Conservation (phyloP, 2,329 filamentous ascomycete genomes). For the Claviceps africana region DNA sequence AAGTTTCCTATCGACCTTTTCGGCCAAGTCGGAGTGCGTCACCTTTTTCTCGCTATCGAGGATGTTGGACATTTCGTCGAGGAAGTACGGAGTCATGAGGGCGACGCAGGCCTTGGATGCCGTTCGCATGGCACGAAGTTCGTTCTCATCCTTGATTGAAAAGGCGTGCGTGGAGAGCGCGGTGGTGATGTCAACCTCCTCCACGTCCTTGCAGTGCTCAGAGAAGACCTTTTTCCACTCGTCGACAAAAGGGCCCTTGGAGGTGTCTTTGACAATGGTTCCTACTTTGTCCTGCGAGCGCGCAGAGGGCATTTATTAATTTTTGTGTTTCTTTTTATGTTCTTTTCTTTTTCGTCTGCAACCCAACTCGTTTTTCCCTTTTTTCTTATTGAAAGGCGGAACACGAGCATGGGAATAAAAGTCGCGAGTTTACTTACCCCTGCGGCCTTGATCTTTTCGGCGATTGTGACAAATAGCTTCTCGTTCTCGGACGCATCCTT, state of each 20-base stretch:
- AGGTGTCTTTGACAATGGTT: conserved; percentile 68
- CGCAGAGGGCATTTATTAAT: neutral
- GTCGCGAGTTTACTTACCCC: conserved; percentile 71
- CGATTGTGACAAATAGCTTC: conserved; percentile 72
- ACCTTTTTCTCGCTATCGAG: conserved; percentile 96
- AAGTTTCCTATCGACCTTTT: conserved; percentile 80
- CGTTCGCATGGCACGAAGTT: conserved; percentile 85
- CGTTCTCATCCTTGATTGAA: conserved; percentile 86
- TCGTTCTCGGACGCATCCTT: conserved; percentile 88
- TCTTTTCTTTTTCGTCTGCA: too few species aligned
- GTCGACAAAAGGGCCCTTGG: conserved; percentile 78
- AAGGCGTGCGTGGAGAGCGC: conserved; percentile 76
- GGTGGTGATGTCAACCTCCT: conserved; percentile 73
- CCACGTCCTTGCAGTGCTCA: conserved; percentile 68
- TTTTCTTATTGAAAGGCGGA: too few species aligned
- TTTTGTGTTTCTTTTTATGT: too few species aligned
- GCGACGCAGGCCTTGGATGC: conserved; percentile 89
- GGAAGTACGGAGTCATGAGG: conserved; percentile 89
- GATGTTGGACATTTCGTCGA: conserved; percentile 95
- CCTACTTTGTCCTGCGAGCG: conserved; percentile 68
- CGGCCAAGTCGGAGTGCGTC: conserved; percentile 72
- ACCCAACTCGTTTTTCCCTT: too few species aligned
- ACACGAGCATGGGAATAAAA: too few species aligned
- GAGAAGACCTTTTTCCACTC: conserved; percentile 84
- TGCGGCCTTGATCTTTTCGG: conserved; percentile 73